These are phyloP conservation scores for Trypanosoma avium DNA, from an alignment of 208 protist genomes.

Conservation along the genomic window DNA sequence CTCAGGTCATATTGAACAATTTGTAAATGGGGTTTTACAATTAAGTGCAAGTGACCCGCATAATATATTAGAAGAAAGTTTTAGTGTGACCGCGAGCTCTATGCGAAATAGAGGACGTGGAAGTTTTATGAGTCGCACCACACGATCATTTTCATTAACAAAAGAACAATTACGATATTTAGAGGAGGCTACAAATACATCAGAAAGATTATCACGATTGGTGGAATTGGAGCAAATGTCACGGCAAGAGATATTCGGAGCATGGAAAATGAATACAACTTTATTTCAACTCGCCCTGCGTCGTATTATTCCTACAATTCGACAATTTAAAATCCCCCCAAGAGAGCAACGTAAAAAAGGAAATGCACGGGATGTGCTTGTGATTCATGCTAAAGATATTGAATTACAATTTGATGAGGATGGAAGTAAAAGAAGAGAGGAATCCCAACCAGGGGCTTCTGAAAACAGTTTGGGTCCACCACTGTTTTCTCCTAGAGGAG, in stretches of 20 bases:
- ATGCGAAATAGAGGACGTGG: neutral
- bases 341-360: neutral
- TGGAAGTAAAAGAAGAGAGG: neutral
- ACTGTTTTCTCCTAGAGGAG: neutral
- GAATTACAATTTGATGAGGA: slow-evolving; percentile 33
- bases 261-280: slow-evolving; percentile 57
- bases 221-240: slow-evolving; percentile 58
- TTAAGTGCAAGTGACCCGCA: slow-evolving; percentile 31
- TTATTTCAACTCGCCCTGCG: slow-evolving; percentile 52
- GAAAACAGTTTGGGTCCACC: neutral
- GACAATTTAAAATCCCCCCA: slow-evolving; percentile 31
- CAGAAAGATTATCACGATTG: slow-evolving; percentile 51
- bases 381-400: slow-evolving; percentile 65
- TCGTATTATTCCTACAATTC: slow-evolving; percentile 74
- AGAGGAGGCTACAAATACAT: slow-evolving; percentile 29
- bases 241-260: slow-evolving; percentile 58
- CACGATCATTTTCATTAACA: slow-evolving; percentile 1
- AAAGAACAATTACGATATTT: slow-evolving; percentile 40
- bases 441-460: neutral
- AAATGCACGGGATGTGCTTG: slow-evolving; percentile 34
- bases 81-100: slow-evolving; percentile 10
- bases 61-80: slow-evolving; percentile 52
- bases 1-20: slow-evolving; percentile 39
- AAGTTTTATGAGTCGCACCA: neutral
- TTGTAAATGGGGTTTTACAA: slow-evolving; percentile 49